Evolutionary conservation across 2,329 filamentous ascomycete species (phyloP).

Genomic region (Fusarium acutatum): DNA sequence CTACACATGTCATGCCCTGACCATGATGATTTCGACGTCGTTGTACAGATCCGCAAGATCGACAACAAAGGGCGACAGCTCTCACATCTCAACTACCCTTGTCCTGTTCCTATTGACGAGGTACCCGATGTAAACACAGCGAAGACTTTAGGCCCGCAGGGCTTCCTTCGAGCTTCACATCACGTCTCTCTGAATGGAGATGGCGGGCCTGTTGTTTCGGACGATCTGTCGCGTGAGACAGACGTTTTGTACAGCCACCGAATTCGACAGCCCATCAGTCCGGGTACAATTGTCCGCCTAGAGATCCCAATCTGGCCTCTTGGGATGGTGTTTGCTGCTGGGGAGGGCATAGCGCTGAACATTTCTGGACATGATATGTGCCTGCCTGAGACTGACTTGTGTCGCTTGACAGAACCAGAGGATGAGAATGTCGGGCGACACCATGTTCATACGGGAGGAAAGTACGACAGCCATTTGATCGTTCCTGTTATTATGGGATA

Average conservation of each 20-base stretch:
- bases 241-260: neutral
- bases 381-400: neutral
- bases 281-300: neutral
- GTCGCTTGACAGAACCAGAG: neutral
- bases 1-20: slow-evolving; percentile 32
- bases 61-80: neutral
- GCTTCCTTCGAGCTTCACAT: neutral
- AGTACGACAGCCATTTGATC: neutral
- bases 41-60: slow-evolving; percentile 41
- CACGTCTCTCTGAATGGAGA: neutral
- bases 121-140: neutral
- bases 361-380: neutral
- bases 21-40: slow-evolving; percentile 55
- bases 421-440: neutral
- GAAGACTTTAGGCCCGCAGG: neutral
- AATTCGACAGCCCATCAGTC: neutral
- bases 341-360: neutral
- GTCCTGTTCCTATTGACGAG: neutral
- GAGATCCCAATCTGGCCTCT: neutral
- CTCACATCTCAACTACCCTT: neutral
- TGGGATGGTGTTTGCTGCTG: neutral
- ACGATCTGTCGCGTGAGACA: neutral
- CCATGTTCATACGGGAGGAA: neutral
- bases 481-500: neutral
- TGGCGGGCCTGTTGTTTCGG: neutral